These are phyloP conservation scores for Solanum corneliomulleri DNA, from an alignment of 257 asterid species.

Conservation along the genomic window DNA sequence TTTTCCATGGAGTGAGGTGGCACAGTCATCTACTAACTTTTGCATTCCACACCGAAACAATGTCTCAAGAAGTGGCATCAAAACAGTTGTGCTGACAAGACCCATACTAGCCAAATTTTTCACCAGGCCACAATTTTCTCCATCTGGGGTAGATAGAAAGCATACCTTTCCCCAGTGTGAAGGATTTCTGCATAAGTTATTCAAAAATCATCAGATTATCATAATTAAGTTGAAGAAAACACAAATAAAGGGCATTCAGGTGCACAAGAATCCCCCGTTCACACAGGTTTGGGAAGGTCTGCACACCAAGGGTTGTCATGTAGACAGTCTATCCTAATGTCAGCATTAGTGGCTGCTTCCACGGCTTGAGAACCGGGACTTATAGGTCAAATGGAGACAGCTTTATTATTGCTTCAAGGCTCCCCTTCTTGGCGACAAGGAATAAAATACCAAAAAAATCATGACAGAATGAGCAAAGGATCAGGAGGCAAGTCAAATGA, in stretches of 20 bases:
- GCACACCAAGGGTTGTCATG: background rate
- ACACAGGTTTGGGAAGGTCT: background rate
- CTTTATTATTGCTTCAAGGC: background rate
- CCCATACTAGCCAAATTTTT: slow-evolving; percentile 88
- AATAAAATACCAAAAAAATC: background rate
- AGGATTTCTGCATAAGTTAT: slow-evolving; percentile 57
- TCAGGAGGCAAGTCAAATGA: background rate
- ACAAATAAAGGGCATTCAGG: background rate
- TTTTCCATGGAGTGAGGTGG: slow-evolving; percentile 29
- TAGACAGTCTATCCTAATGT: background rate
- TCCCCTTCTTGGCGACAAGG: background rate
- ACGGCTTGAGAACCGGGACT: background rate
- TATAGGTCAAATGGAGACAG: background rate
- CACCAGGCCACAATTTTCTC: slow-evolving; percentile 96
- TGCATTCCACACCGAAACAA: slow-evolving; percentile 70
- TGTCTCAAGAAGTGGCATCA: slow-evolving; percentile 35
- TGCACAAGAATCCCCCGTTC: background rate
- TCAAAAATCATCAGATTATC: slow-evolving; percentile 9
- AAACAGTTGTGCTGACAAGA: slow-evolving; percentile 51
- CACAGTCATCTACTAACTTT: slow-evolving; percentile 40
- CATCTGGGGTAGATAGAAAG: slow-evolving; percentile 90
- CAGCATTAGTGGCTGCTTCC: background rate
- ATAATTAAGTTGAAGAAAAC: background rate
- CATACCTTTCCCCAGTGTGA: slow-evolving; percentile 98
- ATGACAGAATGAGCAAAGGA: background rate